Base-by-base conservation (phyloP, 306 rosid genomes). In the Mimosa pudica region DNA sequence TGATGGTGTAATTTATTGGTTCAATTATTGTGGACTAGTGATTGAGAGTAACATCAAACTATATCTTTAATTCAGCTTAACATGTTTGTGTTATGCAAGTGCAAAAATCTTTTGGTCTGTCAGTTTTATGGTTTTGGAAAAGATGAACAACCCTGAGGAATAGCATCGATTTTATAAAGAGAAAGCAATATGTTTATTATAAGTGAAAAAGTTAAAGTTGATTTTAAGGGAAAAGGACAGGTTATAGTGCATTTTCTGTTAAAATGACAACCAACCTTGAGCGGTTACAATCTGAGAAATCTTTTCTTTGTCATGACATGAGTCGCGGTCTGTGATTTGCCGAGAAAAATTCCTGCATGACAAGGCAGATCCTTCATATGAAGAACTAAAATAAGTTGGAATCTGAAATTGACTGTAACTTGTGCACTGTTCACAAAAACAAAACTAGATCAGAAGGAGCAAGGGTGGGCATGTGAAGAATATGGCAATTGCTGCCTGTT, bases 1-100 rank as follows among this genome's bases (percentile, higher is more conserved):
- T 48, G 62, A 67, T 78, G 30, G 65, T 36, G 64, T 46, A 62
- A 70, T 73, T 36, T 54, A 57, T 75, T 44, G 79, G 67, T 24
- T 74, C 6, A 8, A 20, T 49, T 8, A 8, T 78, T 61, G 69
- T 32, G 51, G 38, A 36, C 64, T 35, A 61, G 42, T 64, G 76
- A 33, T 79, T 58, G 54, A 48, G 58, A 72, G 75, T 64, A 47
- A 58, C 30, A 52, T 64, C 61, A 20, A 63, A 64, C 17, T 71
- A 18, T 77, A 24, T 70, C 61, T 82, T 52, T 61, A 5, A 52
- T 66, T 70, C 52, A 49, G 35, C 44, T 18, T 2, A 68, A 66
- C 30, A 71, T 47, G 30, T 48, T 33, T 47, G 18, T 49, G 20
- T 47, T 12, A 46, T 71, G 17, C 60, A 47, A 47, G 7, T 32